A percentile compares a stretch with the other conserved stretches of the same genome.
These are phyloP conservation scores for Earliella scabrosa DNA, from an alignment of 1,284 basidiomycete species.

Conservation along the genomic window DNA sequence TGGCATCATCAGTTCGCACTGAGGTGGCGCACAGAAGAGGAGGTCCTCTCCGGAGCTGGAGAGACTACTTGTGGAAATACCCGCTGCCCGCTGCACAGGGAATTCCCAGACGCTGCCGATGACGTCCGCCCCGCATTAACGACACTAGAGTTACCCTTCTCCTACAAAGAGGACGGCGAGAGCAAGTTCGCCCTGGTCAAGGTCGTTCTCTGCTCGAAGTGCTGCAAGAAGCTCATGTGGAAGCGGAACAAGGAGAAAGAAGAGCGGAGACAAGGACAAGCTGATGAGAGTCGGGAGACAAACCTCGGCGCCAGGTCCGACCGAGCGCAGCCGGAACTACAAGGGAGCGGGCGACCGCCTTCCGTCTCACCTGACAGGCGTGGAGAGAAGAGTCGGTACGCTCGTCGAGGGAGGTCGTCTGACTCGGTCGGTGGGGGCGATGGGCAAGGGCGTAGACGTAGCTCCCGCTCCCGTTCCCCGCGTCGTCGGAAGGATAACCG, in stretches of 20 bases:
- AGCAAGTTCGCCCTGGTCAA: slow-evolving; percentile 86
- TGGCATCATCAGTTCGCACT: slow-evolving; percentile 67
- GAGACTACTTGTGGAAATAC: slow-evolving; percentile 88
- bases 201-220: slow-evolving; percentile 80
- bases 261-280: slow-evolving; percentile 13
- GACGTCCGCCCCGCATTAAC: slow-evolving; percentile 46
- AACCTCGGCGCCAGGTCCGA: neutral
- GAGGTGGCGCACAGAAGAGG: slow-evolving; percentile 89
- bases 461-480: slow-evolving; percentile 28
- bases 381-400: neutral
- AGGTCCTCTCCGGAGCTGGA: slow-evolving; percentile 84
- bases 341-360: neutral
- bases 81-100: slow-evolving; percentile 73
- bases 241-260: slow-evolving; percentile 74
- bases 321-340: neutral
- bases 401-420: neutral
- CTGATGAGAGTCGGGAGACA: neutral
- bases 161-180: slow-evolving; percentile 80
- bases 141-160: slow-evolving; percentile 87
- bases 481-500: slow-evolving; percentile 1
- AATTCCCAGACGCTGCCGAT: slow-evolving; percentile 33
- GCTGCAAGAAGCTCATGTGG: slow-evolving; percentile 85
- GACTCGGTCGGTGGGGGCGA: neutral
- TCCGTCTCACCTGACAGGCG: neutral
- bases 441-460: slow-evolving; percentile 2